These are phyloP conservation scores for Prunus dulcis DNA, from an alignment of 306 rosid genomes.

Conservation along the genomic window DNA sequence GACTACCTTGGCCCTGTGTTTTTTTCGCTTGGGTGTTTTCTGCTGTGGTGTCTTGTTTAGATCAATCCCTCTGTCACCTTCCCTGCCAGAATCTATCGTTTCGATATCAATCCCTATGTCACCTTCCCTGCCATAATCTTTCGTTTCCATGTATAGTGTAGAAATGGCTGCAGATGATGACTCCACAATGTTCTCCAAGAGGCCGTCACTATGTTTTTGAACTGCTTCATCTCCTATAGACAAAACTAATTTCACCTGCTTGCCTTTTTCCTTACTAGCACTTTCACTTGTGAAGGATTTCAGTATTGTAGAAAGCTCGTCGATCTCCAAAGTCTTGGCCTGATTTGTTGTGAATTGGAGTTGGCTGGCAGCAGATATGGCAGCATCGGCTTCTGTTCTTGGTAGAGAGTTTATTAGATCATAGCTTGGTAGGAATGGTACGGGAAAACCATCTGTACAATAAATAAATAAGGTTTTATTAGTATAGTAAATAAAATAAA, in stretches of 20 bases:
- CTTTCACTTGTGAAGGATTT: slow-evolving; percentile 38
- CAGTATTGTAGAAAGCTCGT: slow-evolving; percentile 23
- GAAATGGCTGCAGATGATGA: slow-evolving; percentile 57
- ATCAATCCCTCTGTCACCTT: no score
- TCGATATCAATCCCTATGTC: slow-evolving; percentile 41
- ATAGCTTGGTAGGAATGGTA: slow-evolving; percentile 27
- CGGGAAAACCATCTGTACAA: slow-evolving; percentile 50
- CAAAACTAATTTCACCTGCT: slow-evolving; percentile 31
- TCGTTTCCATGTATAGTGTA: slow-evolving; percentile 28
- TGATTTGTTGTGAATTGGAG: slow-evolving; percentile 37
- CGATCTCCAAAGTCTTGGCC: slow-evolving; percentile 24
- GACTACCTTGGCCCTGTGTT: slow-evolving; percentile 93
- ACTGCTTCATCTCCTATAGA: slow-evolving; percentile 35
- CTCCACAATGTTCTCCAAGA: slow-evolving; percentile 57
- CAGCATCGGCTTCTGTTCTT: slow-evolving; percentile 32
- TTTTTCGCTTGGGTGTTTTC: slow-evolving; percentile 63
- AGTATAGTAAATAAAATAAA: no score
- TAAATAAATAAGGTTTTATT: no score
- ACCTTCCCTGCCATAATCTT: slow-evolving; percentile 32
- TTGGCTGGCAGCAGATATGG: slow-evolving; percentile 29
- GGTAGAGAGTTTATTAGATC: slow-evolving; percentile 47
- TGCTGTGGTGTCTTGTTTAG: slow-evolving; percentile 69
- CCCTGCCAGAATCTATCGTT: no score
- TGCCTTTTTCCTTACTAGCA: slow-evolving; percentile 43
- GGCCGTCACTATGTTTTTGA: slow-evolving; percentile 43